A percentile compares a stretch with the other conserved stretches of the same genome.
Evolutionary conservation across 306 rosid genomes (phyloP).

Genomic region (Quercus engelmannii): DNA sequence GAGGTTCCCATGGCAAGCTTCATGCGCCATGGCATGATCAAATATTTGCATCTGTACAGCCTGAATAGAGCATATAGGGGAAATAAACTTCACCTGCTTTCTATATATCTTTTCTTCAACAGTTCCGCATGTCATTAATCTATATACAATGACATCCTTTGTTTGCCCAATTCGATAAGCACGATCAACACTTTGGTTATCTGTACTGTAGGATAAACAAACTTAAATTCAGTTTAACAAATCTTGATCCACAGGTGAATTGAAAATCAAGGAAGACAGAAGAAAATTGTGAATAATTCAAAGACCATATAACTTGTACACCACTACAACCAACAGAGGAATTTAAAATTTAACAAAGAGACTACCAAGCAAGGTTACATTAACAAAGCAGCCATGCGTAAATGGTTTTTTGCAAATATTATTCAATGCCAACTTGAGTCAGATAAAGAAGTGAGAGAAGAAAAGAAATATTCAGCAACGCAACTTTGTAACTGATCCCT

Average conservation of each 20-base stretch:
- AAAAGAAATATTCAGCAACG: not conserved
- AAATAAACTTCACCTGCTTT: conserved; percentile 63
- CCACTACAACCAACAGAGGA: not conserved
- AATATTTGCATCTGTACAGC: not conserved
- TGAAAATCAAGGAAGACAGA: not conserved
- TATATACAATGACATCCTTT: conserved; percentile 86
- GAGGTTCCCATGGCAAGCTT: not conserved
- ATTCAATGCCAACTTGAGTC: not conserved
- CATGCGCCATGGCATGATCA: not conserved
- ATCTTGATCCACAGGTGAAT: conserved; percentile 6
- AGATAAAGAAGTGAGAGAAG: not conserved
- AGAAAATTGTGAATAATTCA: not conserved
- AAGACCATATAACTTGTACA: not conserved
- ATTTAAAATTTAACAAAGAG: not conserved
- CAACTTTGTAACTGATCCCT: not conserved
- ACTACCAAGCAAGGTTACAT: not conserved
- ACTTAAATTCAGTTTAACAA: not conserved
- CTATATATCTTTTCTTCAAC: conserved; percentile 96
- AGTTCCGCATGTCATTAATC: conserved; percentile 94
- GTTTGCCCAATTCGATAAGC: conserved; percentile 95
- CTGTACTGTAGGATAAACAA: conserved; percentile 55
- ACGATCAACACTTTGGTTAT: conserved; percentile 95
- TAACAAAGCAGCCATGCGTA: not conserved
- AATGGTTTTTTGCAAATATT: not conserved
- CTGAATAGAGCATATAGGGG: not conserved